Base-by-base conservation (phyloP, 345 rosid genomes). In the Carallia pectinifolia region DNA sequence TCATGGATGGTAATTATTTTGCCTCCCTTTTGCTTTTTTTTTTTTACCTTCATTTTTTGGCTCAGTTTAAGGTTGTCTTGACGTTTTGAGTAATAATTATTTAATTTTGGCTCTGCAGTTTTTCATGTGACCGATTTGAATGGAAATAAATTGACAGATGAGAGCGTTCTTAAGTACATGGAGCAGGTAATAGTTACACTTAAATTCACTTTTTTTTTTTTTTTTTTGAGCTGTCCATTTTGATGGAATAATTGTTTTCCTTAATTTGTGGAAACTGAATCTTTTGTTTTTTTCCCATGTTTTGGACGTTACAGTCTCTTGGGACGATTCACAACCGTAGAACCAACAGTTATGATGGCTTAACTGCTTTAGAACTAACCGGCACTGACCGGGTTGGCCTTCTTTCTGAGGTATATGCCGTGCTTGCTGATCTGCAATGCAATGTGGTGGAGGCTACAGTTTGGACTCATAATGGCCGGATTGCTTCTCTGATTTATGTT, bases 41-140 rank as follows among this genome's bases (percentile, higher is more conserved):
- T 68, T 52, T 0, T 62, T 15, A 15, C 6, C 2, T 13, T 58
- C 23, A 5, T 58, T 48, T 13, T 1, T 18, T 30, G 52, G 52
- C 66, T 37, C 13, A 54, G 4, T 64, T 63, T 37, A 9, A 13
- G 23, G 27, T 34, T 9, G 59, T 18, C 8, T 15, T 23, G 60
- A 29, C 4, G 68, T 7, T 40, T 29, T 39, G 30, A 6, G 9
- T 58, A 37, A 38, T 50, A 18, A 31, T 56, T 56, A 19, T 56
- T 56, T 0, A 19, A 27, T 48, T 31, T 53, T 58, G 58, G 40
- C 27, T 56, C 60, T 85, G 84, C 92, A 95, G 99, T 90, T 76
- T 95, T 92, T 62, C 94, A 95, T 75, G 99, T 95, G 81, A 90
- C 97, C 68, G 97, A 95, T 84, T 38, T 86, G 19, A 81, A 86